phyloP scores from a whole-genome alignment of 495 filamentous ascomycete species.

The Penicillium canescens region DNA sequence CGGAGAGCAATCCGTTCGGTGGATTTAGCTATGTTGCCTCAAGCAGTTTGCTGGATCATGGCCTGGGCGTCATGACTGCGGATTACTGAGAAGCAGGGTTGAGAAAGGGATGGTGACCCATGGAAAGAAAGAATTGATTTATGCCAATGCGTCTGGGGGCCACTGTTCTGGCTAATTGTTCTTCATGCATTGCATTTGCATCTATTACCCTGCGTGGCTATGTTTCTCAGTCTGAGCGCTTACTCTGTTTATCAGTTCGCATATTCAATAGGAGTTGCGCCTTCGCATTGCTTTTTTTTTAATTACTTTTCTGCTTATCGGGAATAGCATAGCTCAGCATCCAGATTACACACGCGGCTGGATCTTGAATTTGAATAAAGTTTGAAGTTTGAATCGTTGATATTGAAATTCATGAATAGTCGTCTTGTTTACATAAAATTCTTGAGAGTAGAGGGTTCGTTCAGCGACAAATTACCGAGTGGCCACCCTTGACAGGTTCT shows the following conservation, averaged over 20 bases:
- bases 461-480: too few species aligned
- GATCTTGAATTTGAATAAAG: neutral
- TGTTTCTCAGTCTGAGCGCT: neutral
- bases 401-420: neutral
- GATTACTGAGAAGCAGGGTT: constrained; percentile 22
- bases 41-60: constrained; percentile 75
- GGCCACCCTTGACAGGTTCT: neutral
- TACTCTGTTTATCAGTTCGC: too few species aligned
- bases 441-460: too few species aligned
- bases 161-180: neutral
- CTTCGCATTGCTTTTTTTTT: too few species aligned
- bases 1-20: constrained; percentile 76
- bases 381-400: neutral
- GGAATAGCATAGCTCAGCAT: too few species aligned
- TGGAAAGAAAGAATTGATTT: too few species aligned
- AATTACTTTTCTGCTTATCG: too few species aligned
- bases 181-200: neutral
- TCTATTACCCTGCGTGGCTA: neutral
- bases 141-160: too few species aligned
- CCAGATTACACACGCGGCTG: too few species aligned
- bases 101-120: neutral
- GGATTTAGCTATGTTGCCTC: constrained; percentile 96
- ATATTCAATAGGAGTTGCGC: too few species aligned
- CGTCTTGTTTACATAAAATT: neutral
- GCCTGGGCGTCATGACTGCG: constrained; percentile 29